Base-by-base conservation (phyloP, 371 early-diverging fungal genomes). In the Actinomortierella wolfii region DNA sequence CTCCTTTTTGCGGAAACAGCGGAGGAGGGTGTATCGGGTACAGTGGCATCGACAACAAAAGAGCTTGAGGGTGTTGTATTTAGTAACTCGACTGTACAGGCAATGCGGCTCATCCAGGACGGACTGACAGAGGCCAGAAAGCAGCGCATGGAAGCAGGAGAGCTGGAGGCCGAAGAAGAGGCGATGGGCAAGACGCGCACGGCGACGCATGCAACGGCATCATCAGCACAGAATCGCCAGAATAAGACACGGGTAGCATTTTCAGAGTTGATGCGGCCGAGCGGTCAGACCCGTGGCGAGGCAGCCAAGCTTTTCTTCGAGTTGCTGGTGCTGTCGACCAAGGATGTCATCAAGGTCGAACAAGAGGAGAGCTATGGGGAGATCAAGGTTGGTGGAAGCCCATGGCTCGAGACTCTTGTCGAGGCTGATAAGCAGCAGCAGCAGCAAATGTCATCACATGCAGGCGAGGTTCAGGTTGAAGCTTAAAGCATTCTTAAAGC, bases 231-330 rank as follows among this genome's bases (percentile, higher is more conserved):
- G 29, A 71, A 71, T 54, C 65, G 53, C 54, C 59, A 59, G 2
- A 62, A 24, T 25, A 56, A 39, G 18, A 40, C 62, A 1, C 67
- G 62, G 5, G 74, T 67, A 34, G 56, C 28, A 42, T 73, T 73
- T 24, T 59, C 67, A 23, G 74, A 67, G 25, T 46, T 73, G 47
- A 53, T 73, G 74, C 24, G 11, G 21, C 20, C 20, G 11, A 21
- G 24, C 11, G 54, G 48, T 24, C 76, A 78, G n/a, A 75, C 59
- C 3, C 73, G 86, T 23, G 73, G 81, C 3, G 94, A 92, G 51
- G 92, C 92, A 14, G 97, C 91, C 41, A 83, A 88, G 60, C 74
- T 92, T 51, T 98, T 98, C 76, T 97, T 94, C 75, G 97, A 97
- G 71, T 71, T 96, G 20, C 79, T 98, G 49, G 91, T 96, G 9